Conservation (phyloP, 345 rosid species). For the Viola odorata region DNA sequence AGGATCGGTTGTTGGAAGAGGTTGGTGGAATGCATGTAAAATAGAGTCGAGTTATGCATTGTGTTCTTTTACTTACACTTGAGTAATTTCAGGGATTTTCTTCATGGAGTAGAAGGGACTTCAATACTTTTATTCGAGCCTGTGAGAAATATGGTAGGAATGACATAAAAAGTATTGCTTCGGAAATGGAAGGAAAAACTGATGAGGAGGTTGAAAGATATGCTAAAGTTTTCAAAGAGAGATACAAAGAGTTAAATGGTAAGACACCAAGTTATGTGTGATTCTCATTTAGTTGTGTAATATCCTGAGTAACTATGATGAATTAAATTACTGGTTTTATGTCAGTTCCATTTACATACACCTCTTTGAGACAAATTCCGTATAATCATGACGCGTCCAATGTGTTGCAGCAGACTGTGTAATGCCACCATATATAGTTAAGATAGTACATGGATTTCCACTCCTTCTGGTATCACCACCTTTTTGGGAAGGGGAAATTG, state of each 20-base stretch:
- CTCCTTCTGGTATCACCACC: too few relatives aligned
- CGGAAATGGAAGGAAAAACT: constrained; percentile 95
- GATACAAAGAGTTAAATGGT: constrained; percentile 86
- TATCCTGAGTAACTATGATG: too few relatives aligned
- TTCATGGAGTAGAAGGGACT: constrained; percentile 96
- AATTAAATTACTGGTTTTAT: too few relatives aligned
- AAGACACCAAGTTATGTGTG: constrained; percentile 3
- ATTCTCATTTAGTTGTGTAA: background rate
- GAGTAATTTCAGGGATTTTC: constrained; percentile 65
- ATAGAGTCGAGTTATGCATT: constrained; percentile 12
- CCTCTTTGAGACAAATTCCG: too few relatives aligned
- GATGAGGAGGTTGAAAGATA: constrained; percentile 92
- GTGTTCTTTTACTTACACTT: constrained; percentile 12
- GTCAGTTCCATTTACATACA: too few relatives aligned
- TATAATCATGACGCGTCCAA: too few relatives aligned
- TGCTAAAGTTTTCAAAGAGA: constrained; percentile 76
- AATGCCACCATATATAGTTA: too few relatives aligned
- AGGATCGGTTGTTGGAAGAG: constrained; percentile 84
- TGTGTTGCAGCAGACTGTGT: too few relatives aligned
- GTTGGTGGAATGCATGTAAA: constrained; percentile 29
- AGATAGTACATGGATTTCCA: too few relatives aligned
- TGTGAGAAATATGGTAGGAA: constrained; percentile 96
- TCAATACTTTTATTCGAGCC: constrained; percentile 79
- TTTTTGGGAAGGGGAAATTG: too few relatives aligned
- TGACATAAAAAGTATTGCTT: constrained; percentile 70